Evolutionary conservation across 768 basidiomycete genomes (phyloP).

Genomic region (Serendipita sp.): DNA sequence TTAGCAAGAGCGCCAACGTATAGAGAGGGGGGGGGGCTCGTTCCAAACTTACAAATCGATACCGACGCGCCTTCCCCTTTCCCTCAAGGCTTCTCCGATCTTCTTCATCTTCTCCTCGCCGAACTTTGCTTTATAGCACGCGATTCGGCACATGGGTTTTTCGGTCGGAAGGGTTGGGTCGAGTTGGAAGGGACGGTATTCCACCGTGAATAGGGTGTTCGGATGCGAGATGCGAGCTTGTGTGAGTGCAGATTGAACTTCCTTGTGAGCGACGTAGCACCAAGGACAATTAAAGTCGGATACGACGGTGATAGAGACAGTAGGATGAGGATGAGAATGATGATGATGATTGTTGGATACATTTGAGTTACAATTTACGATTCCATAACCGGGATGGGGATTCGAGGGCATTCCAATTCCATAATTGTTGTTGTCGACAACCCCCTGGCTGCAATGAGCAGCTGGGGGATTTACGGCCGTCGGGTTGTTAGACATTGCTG

Average conservation of each 20-base stretch:
- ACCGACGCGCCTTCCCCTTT: constrained; percentile 40
- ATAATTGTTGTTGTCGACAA: too few species aligned
- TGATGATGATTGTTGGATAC: too few species aligned
- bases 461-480: neutral
- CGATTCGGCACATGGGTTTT: constrained; percentile 10
- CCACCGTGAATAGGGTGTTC: constrained; percentile 23
- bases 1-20: neutral
- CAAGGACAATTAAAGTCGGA: constrained; percentile 20
- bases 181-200: constrained; percentile 33
- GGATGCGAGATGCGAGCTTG: constrained; percentile 18
- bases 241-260: constrained; percentile 23
- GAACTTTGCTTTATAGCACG: constrained; percentile 19
- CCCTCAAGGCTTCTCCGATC: constrained; percentile 28
- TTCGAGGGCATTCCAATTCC: too few species aligned
- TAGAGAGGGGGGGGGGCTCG: neutral
- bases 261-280: constrained; percentile 28
- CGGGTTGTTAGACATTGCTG: neutral
- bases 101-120: constrained; percentile 34
- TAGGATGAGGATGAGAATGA: neutral
- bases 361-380: too few species aligned
- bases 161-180: constrained; percentile 22
- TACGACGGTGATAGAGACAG: neutral
- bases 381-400: too few species aligned
- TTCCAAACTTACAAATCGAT: constrained; percentile 34
- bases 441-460: too few species aligned